A percentile compares a stretch with the other conserved stretches of the same genome.
Evolutionary conservation across 495 filamentous ascomycete genomes (phyloP).

Genomic region (Viridothelium virens): DNA sequence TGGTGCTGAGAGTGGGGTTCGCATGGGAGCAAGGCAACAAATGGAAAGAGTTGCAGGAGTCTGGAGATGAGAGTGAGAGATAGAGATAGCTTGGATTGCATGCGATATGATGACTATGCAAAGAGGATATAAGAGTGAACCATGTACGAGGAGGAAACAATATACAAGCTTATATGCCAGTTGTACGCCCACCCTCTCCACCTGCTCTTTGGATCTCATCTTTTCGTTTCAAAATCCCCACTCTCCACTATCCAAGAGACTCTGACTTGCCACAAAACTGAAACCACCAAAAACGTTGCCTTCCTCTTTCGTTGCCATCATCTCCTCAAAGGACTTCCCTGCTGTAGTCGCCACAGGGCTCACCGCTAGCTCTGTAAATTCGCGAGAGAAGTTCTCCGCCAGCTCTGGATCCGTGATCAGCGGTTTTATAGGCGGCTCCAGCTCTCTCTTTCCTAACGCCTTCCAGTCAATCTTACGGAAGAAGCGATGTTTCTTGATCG

Average conservation of each 20-base stretch:
- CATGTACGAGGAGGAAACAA: not conserved
- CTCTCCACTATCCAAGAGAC: constrained; percentile 53
- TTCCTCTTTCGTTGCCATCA: constrained; percentile 43
- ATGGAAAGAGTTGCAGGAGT: constrained; percentile 36
- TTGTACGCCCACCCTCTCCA: not conserved
- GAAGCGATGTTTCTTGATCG: constrained; percentile 89
- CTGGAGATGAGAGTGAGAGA: not conserved
- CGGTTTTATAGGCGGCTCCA: constrained; percentile 80
- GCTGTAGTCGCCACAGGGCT: constrained; percentile 71
- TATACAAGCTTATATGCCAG: not conserved
- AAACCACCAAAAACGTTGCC: constrained; percentile 87
- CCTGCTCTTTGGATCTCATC: not conserved
- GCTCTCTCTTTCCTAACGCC: constrained; percentile 64
- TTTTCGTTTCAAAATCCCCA: constrained; percentile 5
- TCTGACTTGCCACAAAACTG: constrained; percentile 85
- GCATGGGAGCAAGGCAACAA: constrained; percentile 46
- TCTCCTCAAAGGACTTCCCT: constrained; percentile 43
- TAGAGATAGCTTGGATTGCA: not conserved
- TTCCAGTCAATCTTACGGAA: constrained; percentile 95
- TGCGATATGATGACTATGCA: not conserved
- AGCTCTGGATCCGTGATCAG: constrained; percentile 89
- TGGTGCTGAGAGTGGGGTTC: constrained; percentile 43
- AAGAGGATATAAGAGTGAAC: not conserved
- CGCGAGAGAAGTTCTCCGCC: constrained; percentile 84
- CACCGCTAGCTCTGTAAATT: constrained; percentile 78